Percentiles rank a stretch among this genome's conserved stretches.
Evolutionary conservation across 2,329 filamentous ascomycete species (phyloP).

Genomic region (Amphichorda felina): DNA sequence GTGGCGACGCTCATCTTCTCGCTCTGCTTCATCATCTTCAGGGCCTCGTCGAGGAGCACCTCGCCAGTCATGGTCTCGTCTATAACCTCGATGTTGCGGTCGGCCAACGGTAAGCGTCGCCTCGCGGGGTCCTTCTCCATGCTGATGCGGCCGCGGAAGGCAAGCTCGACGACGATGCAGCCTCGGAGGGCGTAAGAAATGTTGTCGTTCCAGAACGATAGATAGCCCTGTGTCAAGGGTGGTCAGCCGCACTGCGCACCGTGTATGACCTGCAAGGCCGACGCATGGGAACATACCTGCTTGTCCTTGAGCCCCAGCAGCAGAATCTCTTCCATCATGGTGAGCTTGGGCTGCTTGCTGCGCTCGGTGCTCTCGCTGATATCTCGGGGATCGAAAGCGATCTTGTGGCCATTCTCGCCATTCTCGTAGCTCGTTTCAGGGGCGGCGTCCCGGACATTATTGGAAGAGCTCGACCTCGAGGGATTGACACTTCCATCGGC

Average conservation of each 20-base stretch:
- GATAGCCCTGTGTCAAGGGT: slow-evolving; percentile 60
- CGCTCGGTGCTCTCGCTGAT: slow-evolving; percentile 94
- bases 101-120: slow-evolving; percentile 83
- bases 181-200: slow-evolving; percentile 96
- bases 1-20: slow-evolving; percentile 99
- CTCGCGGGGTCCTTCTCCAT: slow-evolving; percentile 96
- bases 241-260: neutral
- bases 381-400: slow-evolving; percentile 92
- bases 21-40: slow-evolving; percentile 99
- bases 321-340: slow-evolving; percentile 96
- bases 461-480: slow-evolving; percentile 45
- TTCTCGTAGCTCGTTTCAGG: slow-evolving; percentile 81
- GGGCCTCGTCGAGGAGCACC: slow-evolving; percentile 88
- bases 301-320: slow-evolving; percentile 96
- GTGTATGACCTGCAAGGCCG: too few species aligned
- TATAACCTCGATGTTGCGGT: slow-evolving; percentile 91
- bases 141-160: slow-evolving; percentile 88
- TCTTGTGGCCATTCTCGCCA: slow-evolving; percentile 94
- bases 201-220: slow-evolving; percentile 99
- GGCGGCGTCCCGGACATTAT: slow-evolving; percentile 38
- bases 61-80: slow-evolving; percentile 95
- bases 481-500: slow-evolving; percentile 44
- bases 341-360: slow-evolving; percentile 96
- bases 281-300: slow-evolving; percentile 53
- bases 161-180: slow-evolving; percentile 96